Evolutionary conservation across 305 asterid genomes (phyloP).

Genomic region (Solanum hybrid): DNA sequence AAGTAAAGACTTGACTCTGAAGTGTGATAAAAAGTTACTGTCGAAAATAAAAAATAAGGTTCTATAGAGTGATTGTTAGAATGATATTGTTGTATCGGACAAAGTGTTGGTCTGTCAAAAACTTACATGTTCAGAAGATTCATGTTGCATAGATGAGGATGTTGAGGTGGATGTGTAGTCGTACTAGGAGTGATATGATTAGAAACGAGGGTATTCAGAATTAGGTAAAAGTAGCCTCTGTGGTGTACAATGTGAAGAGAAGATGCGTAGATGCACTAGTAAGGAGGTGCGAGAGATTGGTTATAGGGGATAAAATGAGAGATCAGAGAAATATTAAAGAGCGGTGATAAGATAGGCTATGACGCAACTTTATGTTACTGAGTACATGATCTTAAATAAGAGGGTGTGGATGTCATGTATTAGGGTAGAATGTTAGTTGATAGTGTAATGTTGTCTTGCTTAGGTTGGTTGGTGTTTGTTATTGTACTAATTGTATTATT

Average conservation of each 20-base stretch:
- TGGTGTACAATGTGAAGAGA: background rate
- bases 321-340: background rate
- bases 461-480: background rate
- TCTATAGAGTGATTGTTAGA: background rate
- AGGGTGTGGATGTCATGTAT: background rate
- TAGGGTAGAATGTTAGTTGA: background rate
- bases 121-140: too few relatives aligned
- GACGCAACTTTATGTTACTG: background rate
- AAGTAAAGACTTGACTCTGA: too few relatives aligned
- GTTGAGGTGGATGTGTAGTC: background rate
- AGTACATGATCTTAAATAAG: background rate
- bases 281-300: background rate
- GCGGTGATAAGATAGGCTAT: background rate
- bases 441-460: too few relatives aligned
- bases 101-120: background rate
- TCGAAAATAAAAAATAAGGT: fast-evolving
- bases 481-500: background rate
- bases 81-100: fast-evolving
- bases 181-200: background rate
- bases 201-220: background rate
- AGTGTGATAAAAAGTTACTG: background rate
- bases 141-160: background rate
- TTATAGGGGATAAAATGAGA: background rate
- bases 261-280: background rate
- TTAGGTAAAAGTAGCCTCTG: background rate